Evolutionary conservation across 2,329 filamentous ascomycete genomes (phyloP), one percentile per base, ranked within the genome.

Genomic region (Clarireedia monteithiana): DNA sequence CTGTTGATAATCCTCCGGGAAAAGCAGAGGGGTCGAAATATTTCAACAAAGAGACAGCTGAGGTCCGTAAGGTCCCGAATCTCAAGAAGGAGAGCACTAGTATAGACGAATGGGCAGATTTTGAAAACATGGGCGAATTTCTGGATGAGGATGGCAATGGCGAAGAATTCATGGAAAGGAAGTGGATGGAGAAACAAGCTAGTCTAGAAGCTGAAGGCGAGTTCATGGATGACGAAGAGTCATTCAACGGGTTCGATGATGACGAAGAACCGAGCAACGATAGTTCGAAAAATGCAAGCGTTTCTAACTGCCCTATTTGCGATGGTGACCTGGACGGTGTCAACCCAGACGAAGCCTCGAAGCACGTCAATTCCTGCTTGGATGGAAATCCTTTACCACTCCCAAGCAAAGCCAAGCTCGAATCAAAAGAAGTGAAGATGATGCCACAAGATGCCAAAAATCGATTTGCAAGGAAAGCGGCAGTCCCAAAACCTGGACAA

Each of bases 321-420:
- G 81, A 80, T 63, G 75, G 76, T 1, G 82, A 72, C 60, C 74
- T 96, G 36, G 72, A 69, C 15, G 84, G 83, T 0, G 69, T 85
- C 12, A 81, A 75, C 55, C 68, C 72, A 58, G 82, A 91, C 67
- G 82, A 92, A 63, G 86, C 85, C 9, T 88, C 86, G 6, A 73
- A 86, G 2, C 94, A 99, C 70, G 94, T 99, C 62, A 99, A 99
- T 69, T 83, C 85, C 9, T 99, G 94, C 71, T 77, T 99, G 2
- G 94, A 99, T 68, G 90, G 90, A 1, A 87, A 86, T 47, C 81
- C 87, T 5, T 79, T 83, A 46, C 79, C 85, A 2, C 65, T 86
- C 14, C 79, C 67, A 42, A 58, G 52, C 9, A 39, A 72, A 6
- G 64, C 66, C 36, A 61, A 63, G 26, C 38, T 57, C 4, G 27